Evolutionary conservation across 495 filamentous ascomycete species (phyloP).

Genomic region (Aspergillus cavernicola): DNA sequence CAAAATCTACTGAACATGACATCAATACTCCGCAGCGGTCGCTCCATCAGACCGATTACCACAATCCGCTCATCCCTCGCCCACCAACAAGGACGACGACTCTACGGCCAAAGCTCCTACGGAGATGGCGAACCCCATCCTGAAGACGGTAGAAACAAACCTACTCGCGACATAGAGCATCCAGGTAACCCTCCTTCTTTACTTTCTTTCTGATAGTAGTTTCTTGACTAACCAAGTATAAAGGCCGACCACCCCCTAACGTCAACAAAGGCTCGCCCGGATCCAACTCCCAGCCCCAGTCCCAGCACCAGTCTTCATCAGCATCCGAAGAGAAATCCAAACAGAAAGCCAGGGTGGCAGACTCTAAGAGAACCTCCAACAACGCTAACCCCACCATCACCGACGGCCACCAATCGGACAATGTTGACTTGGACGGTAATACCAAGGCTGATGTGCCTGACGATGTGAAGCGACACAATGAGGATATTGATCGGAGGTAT

Average conservation of each 20-base stretch:
- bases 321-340: neutral
- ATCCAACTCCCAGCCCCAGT: too few relatives aligned
- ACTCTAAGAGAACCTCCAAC: conserved; percentile 29
- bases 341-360: neutral
- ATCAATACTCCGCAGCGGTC: neutral
- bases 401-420: conserved; percentile 29
- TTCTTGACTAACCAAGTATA: neutral
- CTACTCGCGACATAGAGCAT: conserved; percentile 25
- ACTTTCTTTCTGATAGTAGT: neutral
- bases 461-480: conserved; percentile 40
- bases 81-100: conserved; percentile 2
- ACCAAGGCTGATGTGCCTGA: conserved; percentile 26
- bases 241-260: conserved; percentile 22
- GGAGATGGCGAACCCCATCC: conserved; percentile 17
- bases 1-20: neutral
- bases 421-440: conserved; percentile 31
- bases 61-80: neutral
- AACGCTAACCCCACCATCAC: conserved; percentile 35
- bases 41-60: neutral
- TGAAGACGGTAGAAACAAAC: conserved; percentile 10
- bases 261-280: conserved; percentile 8
- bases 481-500: conserved; percentile 33
- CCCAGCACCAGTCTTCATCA: too few relatives aligned
- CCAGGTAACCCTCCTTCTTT: conserved; percentile 16
- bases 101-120: conserved; percentile 23